Conservation (phyloP, 2,329 filamentous ascomycete species). For the Nemania serpens region DNA sequence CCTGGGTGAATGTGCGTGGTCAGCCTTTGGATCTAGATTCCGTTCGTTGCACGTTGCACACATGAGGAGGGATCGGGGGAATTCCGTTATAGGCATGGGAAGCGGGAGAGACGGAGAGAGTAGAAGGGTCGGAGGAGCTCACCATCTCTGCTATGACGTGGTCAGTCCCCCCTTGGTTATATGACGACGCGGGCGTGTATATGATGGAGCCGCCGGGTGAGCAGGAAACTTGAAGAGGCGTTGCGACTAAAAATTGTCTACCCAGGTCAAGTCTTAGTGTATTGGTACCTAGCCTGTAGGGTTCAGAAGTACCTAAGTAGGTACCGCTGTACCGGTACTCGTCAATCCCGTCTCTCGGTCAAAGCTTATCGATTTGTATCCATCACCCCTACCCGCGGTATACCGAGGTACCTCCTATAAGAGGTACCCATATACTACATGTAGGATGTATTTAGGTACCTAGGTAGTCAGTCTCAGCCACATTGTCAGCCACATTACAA, state of each 20-base stretch:
- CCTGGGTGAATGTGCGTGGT: constrained; percentile 55
- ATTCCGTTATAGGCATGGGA: not conserved
- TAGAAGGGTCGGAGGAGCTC: too few species aligned
- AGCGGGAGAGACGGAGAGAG: not conserved
- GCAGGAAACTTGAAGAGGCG: constrained; percentile 20
- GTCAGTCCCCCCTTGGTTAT: too few species aligned
- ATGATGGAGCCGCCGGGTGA: not conserved
- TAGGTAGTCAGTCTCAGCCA: too few species aligned
- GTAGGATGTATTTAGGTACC: not conserved
- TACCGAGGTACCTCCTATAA: too few species aligned
- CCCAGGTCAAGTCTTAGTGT: constrained; percentile 19
- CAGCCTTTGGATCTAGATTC: not conserved
- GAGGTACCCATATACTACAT: too few species aligned
- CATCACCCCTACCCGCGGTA: too few species aligned
- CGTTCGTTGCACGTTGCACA: not conserved
- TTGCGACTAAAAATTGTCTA: constrained; percentile 35
- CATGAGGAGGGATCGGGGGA: not conserved
- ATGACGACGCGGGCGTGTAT: too few species aligned
- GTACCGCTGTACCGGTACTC: not conserved
- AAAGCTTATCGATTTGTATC: not conserved
- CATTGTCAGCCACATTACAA: too few species aligned
- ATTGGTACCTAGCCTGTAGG: not conserved
- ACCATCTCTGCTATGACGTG: too few species aligned
- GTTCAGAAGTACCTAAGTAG: not conserved
- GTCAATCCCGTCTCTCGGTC: too few species aligned